Conservation (phyloP, 768 basidiomycete genomes). For the Pleurotus platypus region DNA sequence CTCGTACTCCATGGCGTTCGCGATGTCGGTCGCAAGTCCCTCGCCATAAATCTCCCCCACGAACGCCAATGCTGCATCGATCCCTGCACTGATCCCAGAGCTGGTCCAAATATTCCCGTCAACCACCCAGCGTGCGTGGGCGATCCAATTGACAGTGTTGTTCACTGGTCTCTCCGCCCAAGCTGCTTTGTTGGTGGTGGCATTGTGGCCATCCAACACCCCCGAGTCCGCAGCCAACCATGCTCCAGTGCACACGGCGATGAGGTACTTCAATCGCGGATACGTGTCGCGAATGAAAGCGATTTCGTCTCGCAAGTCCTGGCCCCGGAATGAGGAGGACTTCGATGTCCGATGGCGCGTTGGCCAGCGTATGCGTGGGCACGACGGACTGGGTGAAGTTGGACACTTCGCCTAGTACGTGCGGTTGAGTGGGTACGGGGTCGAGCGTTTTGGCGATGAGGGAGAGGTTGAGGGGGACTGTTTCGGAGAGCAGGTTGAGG, state of each 20-base stretch:
- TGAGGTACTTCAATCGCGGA: conserved; percentile 32
- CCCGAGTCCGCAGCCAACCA: conserved; percentile 34
- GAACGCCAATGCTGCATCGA: conserved; percentile 33
- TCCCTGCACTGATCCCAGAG: conserved; percentile 43
- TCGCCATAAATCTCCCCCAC: conserved; percentile 33
- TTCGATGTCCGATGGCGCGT: conserved; percentile 28
- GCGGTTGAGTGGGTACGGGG: conserved; percentile 24
- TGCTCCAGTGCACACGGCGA: conserved; percentile 43
- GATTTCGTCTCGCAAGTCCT: conserved; percentile 25
- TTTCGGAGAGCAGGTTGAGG: conserved; percentile 21
- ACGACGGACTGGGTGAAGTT: conserved; percentile 29
- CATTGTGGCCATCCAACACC: conserved; percentile 35
- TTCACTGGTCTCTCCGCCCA: conserved; percentile 21
- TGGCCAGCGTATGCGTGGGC: conserved; percentile 36
- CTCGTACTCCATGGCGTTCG: conserved; percentile 34
- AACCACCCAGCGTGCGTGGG: conserved; percentile 43
- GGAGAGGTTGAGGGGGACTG: conserved; percentile 20
- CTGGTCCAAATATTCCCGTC: conserved; percentile 48
- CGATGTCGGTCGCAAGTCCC: conserved; percentile 24
- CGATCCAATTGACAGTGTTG: conserved; percentile 36
- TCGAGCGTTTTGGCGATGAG: conserved; percentile 21
- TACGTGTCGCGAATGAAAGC: conserved; percentile 29
- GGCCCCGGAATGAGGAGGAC: conserved; percentile 29
- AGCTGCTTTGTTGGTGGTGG: conserved; percentile 40
- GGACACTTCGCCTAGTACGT: conserved; percentile 5